Evolutionary conservation across 1,284 basidiomycete species (phyloP).

Genomic region (Singerocomus inundabilis): DNA sequence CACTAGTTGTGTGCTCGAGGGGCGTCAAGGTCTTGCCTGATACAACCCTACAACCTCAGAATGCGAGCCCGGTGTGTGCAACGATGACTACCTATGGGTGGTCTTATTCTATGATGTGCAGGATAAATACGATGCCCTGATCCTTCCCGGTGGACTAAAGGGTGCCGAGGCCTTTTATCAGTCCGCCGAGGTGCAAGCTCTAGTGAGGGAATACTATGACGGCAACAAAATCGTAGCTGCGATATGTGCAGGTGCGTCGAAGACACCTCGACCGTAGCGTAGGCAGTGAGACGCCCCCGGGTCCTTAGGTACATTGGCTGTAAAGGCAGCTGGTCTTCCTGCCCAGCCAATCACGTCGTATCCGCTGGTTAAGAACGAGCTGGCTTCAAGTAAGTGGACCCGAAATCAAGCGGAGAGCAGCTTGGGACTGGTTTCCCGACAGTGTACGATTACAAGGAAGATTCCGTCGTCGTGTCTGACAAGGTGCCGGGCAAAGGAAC

Average conservation of each 20-base stretch:
- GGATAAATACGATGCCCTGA: constrained; percentile 65
- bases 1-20: constrained; percentile 63
- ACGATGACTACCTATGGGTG: not conserved
- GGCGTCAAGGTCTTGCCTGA: constrained; percentile 77
- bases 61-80: constrained; percentile 44
- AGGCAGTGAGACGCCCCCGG: not conserved
- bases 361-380: constrained; percentile 66
- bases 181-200: constrained; percentile 57
- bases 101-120: constrained; percentile 22
- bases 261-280: not conserved
- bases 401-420: not conserved
- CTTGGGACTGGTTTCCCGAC: constrained; percentile 2
- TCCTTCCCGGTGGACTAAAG: constrained; percentile 80
- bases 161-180: constrained; percentile 75
- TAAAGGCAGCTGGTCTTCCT: constrained; percentile 61
- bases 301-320: constrained; percentile 61
- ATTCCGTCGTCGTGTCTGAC: constrained; percentile 69
- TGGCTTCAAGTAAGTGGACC: constrained; percentile 51
- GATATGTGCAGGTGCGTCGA: constrained; percentile 72
- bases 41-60: constrained; percentile 45
- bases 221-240: constrained; percentile 69
- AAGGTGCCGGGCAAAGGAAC: constrained; percentile 41
- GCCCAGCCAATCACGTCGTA: constrained; percentile 76
- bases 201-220: constrained; percentile 63
- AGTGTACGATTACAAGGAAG: constrained; percentile 80